Percentiles rank a stretch among this genome's conserved stretches.
phyloP scores from a whole-genome alignment of 371 early-diverging fungal genomes.

The Apophysomyces variabilis region DNA sequence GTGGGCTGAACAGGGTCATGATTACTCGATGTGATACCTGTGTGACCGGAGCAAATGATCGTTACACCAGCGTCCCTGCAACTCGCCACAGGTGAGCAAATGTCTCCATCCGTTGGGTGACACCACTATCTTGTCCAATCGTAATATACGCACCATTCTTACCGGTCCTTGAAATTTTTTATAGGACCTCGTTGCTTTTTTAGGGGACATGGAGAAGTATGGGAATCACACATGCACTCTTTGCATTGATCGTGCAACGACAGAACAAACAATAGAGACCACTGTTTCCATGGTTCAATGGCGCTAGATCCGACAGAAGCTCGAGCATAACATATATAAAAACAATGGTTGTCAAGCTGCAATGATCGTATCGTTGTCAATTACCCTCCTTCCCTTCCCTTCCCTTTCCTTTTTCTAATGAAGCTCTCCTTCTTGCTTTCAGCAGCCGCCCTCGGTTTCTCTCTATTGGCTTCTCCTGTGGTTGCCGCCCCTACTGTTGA shows the following conservation, averaged over 20 bases:
- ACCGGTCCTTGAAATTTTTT: background rate
- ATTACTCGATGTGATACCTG: background rate
- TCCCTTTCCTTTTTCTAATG: background rate
- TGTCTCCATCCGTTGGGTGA: background rate
- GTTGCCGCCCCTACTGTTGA: constrained; percentile 4
- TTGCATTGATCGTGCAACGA: constrained; percentile 6
- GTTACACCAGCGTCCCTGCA: constrained; percentile 91
- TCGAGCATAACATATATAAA: background rate
- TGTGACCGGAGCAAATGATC: constrained; percentile 55
- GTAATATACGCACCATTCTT: background rate
- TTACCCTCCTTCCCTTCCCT: background rate
- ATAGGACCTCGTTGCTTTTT: background rate
- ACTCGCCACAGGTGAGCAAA: constrained; percentile 54
- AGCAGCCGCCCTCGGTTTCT: background rate
- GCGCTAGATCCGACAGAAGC: background rate
- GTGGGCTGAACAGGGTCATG: no score
- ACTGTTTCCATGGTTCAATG: constrained; percentile 2
- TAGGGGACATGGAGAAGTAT: constrained; percentile 5
- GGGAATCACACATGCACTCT: constrained; percentile 5
- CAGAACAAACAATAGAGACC: background rate
- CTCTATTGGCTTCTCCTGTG: background rate
- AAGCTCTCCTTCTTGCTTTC: constrained; percentile 7
- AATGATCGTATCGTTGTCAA: background rate
- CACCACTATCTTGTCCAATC: background rate
- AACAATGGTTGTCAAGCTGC: background rate